Evolutionary conservation across 2,329 filamentous ascomycete genomes (phyloP).

Genomic region (Aureobasidium sp.): DNA sequence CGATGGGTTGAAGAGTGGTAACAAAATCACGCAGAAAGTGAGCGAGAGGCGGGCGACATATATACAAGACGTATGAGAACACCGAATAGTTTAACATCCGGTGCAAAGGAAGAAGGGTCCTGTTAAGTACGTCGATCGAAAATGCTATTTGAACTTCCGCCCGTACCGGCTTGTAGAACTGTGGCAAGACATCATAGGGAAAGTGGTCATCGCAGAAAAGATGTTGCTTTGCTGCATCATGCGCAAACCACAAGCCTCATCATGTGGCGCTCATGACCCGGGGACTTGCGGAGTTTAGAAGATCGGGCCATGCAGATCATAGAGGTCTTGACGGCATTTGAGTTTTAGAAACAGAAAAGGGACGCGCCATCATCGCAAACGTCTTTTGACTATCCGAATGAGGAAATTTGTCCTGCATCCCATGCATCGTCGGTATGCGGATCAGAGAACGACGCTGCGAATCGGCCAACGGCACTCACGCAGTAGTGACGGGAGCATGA

Average conservation of each 20-base stretch:
- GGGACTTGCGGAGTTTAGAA: constrained; percentile 1
- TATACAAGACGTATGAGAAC: neutral
- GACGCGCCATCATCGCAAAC: neutral
- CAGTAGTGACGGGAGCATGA: neutral
- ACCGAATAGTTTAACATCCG: neutral
- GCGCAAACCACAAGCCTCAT: constrained; percentile 4
- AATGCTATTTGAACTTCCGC: neutral
- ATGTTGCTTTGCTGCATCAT: constrained; percentile 1
- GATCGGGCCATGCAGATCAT: neutral
- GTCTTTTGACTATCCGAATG: neutral
- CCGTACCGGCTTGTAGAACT: neutral
- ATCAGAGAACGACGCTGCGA: neutral
- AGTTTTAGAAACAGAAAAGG: neutral
- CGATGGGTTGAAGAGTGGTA: neutral
- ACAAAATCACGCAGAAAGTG: neutral
- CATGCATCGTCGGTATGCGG: neutral
- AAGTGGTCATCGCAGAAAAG: neutral
- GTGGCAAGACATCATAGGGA: constrained; percentile 6
- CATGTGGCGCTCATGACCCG: constrained; percentile 1
- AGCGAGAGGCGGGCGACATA: neutral
- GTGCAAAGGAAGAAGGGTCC: neutral
- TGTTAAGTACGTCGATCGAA: neutral
- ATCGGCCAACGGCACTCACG: neutral
- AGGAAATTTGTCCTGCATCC: neutral
- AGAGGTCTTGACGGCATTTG: neutral